Conservation (phyloP, 257 asterid genomes). For the Salvia miltiorrhiza region DNA sequence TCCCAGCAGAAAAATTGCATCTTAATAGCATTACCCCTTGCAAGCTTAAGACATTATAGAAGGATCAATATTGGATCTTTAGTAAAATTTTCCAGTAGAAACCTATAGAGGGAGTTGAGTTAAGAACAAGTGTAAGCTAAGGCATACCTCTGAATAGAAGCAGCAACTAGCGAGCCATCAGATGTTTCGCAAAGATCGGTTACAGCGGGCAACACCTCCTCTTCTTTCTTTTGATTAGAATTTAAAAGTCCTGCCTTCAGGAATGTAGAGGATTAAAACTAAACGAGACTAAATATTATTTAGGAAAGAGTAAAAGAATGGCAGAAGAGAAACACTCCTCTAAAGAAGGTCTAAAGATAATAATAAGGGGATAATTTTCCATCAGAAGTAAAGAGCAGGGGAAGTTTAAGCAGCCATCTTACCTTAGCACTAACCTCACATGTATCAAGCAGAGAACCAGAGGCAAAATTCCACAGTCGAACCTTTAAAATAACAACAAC, state of each 20-base stretch:
- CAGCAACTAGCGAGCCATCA: slow-evolving; percentile 71
- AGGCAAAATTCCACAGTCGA: slow-evolving; percentile 78
- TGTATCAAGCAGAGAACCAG: slow-evolving; percentile 88
- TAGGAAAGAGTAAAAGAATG: not conserved
- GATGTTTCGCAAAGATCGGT: slow-evolving; percentile 64
- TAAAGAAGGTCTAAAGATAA: not conserved
- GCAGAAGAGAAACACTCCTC: not conserved
- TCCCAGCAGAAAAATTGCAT: slow-evolving; percentile 49
- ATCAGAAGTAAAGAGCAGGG: slow-evolving; percentile 5
- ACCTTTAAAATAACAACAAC: slow-evolving; percentile 46
- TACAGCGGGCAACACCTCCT: slow-evolving; percentile 50
- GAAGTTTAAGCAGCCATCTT: slow-evolving; percentile 33
- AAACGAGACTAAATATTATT: not conserved
- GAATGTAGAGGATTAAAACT: slow-evolving; percentile 24
- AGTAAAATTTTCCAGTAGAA: not conserved
- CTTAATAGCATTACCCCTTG: slow-evolving; percentile 69
- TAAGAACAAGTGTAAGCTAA: not conserved
- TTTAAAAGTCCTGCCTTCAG: slow-evolving; percentile 56
- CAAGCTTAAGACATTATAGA: slow-evolving; percentile 43
- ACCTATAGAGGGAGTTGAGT: not conserved
- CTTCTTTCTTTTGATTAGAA: slow-evolving; percentile 48
- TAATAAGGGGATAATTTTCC: slow-evolving; percentile 3
- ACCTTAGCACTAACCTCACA: slow-evolving; percentile 67
- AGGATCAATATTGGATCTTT: not conserved
- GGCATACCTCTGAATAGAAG: slow-evolving; percentile 66